Percentiles rank a stretch among this genome's conserved stretches.
These are phyloP conservation scores for Mortierella sp. DNA, from an alignment of 371 early-diverging fungal species.

Conservation along the genomic window DNA sequence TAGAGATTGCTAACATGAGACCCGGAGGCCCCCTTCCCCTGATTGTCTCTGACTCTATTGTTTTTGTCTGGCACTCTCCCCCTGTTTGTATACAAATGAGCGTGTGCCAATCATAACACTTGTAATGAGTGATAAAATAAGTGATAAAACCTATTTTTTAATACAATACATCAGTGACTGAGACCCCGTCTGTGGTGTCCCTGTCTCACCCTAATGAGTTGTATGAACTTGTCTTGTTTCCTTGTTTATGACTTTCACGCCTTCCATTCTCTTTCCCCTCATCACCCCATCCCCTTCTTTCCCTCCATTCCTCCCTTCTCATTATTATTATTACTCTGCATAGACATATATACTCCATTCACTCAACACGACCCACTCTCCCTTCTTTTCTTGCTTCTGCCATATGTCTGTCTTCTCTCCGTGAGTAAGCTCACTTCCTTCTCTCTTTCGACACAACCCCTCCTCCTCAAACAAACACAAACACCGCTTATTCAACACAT, in stretches of 20 bases:
- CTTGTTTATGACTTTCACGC: no score
- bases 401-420: not conserved
- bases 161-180: not conserved
- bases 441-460: not conserved
- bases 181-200: not conserved
- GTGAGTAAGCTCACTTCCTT: not conserved
- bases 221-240: not conserved
- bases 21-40: no score
- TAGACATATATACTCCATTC: not conserved
- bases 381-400: not conserved
- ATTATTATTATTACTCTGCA: not conserved
- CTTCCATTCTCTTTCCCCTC: not conserved
- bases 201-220: not conserved
- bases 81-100: no score
- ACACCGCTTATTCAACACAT: constrained; percentile 4
- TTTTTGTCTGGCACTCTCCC: no score
- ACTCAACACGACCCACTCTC: not conserved
- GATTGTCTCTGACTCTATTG: no score
- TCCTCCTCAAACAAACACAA: not conserved
- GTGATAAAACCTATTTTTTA: not conserved
- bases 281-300: not conserved
- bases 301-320: not conserved
- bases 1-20: no score
- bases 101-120: not conserved
- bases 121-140: not conserved